Evolutionary conservation across 306 rosid genomes (phyloP), one percentile per base, ranked within the genome.

Genomic region (Pyrus betulifolia): DNA sequence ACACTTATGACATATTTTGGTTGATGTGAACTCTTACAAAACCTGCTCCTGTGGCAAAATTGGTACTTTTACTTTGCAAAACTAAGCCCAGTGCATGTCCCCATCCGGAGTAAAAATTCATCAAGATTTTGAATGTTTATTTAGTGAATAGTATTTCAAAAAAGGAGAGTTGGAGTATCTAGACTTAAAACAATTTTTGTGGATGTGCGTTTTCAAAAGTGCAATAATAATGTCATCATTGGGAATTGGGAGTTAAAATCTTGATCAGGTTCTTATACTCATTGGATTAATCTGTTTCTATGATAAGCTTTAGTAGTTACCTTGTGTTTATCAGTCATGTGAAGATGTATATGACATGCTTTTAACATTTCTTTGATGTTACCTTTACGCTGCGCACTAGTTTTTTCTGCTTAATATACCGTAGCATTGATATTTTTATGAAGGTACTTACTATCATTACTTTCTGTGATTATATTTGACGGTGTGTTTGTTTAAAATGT

Each of bases 401-500:
- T 11, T 72, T 22, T 72, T 25, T 2, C 28, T 70, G 62, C 59
- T 27, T 46, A 44, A 31, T 52, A 21, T 27, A 31, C 49, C 17
- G 14, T 44, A 59, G 33, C 9, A 58, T 38, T 72, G 4, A 22
- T 25, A 17, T 23, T 58, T 55, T 58, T 57, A 38, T 58, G 22
- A 60, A 60, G 65, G 64, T 28, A 63, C n/a, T 15, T 30, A 63
- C 4, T 30, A 63, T 61, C 5, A 61, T 63, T 30, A 63, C 40
- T 17, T 30, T 63, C 68, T 63, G 44, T 63, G 33, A 28, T 8
- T 30, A 63, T 30, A 40, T 63, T 63, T 63, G 68, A 63, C 4
- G 15, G 13, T 74, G 35, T 74, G 18, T 17, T 51, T 76, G 66
- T 77, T 69, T 74, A 65, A 22, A 74, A 78, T 69, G 79, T 87